Percentiles rank a stretch among this genome's conserved stretches.
These are phyloP conservation scores for Tricholomella constricta DNA, from an alignment of 768 basidiomycete genomes.

Conservation along the genomic window DNA sequence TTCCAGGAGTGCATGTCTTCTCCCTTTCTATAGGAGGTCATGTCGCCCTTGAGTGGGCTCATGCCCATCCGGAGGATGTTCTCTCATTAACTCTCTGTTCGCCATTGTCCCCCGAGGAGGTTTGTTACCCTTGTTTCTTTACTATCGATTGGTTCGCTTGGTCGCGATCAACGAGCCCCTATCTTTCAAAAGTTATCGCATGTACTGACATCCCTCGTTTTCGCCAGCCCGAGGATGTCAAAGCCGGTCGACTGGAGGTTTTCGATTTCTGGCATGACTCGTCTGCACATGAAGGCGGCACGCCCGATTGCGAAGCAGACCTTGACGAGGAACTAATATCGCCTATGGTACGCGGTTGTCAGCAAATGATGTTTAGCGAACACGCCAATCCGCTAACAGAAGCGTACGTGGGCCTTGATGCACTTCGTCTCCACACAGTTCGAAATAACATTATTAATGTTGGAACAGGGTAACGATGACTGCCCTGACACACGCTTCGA, in stretches of 20 bases:
- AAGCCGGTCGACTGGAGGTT: constrained; percentile 8
- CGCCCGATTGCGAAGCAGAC: not conserved
- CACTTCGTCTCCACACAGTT: not conserved
- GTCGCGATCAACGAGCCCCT: not conserved
- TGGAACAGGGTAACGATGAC: not conserved
- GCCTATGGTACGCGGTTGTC: constrained; percentile 2
- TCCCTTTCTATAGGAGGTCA: constrained; percentile 11
- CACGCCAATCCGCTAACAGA: not conserved
- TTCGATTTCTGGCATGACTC: constrained; percentile 11
- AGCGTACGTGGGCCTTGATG: constrained; percentile 1
- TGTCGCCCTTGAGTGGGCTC: constrained; percentile 8
- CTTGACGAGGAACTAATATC: constrained; percentile 14
- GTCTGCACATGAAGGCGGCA: not conserved
- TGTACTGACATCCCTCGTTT: not conserved
- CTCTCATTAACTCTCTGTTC: constrained; percentile 10
- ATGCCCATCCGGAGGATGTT: constrained; percentile 4
- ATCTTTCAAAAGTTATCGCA: not conserved
- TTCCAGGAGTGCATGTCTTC: constrained; percentile 5
- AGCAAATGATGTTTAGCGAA: constrained; percentile 4
- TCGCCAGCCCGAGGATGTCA: constrained; percentile 11
- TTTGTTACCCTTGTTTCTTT: not conserved
- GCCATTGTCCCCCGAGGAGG: constrained; percentile 7
- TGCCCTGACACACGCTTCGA: constrained; percentile 7
- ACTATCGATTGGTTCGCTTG: not conserved
- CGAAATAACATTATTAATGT: not conserved